Evolutionary conservation across 2,329 filamentous ascomycete genomes (phyloP).

Genomic region (Colletotrichum sp.): DNA sequence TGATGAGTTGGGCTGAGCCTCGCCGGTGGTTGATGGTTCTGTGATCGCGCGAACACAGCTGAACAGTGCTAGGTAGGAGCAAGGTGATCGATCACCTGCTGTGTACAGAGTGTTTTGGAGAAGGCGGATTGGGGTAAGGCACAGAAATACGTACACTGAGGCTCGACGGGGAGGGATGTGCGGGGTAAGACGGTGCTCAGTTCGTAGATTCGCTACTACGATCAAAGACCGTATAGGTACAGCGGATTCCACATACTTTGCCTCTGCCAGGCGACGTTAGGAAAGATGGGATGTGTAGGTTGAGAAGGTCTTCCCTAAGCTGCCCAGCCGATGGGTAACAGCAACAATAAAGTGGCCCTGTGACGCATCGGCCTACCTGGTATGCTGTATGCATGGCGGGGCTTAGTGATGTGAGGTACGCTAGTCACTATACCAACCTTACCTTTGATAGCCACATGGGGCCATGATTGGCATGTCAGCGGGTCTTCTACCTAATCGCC

Average conservation of each 20-base stretch:
- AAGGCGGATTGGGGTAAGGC: background rate
- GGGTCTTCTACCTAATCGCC: background rate
- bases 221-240: background rate
- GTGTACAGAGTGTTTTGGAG: background rate
- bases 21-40: background rate
- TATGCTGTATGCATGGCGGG: background rate
- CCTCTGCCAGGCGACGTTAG: background rate
- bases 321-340: background rate
- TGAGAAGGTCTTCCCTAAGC: background rate
- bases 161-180: background rate
- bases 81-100: background rate
- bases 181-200: background rate
- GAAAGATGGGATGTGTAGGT: background rate
- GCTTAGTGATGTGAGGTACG: background rate
- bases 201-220: background rate
- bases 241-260: background rate
- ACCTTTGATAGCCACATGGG: background rate
- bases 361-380: constrained; percentile 1
- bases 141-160: background rate
- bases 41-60: background rate
- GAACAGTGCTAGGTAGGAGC: background rate
- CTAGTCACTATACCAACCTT: background rate
- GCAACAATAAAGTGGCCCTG: background rate
- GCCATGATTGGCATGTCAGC: background rate
- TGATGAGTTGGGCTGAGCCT: background rate